Conservation (phyloP, 495 filamentous ascomycete genomes). For the Lasiosphaeris hirsuta region DNA sequence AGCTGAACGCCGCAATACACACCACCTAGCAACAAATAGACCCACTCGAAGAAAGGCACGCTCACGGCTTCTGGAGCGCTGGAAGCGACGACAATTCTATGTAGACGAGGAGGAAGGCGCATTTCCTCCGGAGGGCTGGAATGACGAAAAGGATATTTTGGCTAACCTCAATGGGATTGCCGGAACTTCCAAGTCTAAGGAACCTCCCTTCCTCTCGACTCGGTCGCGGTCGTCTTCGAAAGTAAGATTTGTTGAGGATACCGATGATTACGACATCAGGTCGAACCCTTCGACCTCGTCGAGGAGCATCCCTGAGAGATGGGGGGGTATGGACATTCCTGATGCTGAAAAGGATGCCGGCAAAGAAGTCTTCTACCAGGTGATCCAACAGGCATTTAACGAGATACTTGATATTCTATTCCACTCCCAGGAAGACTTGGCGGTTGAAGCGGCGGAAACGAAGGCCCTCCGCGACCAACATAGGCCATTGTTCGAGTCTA, state of each 20-base stretch:
- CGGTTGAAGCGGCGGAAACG: constrained; percentile 64
- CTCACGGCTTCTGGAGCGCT: constrained; percentile 64
- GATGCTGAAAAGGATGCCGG: constrained; percentile 78
- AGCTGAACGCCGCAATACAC: neutral
- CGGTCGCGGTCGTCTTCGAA: constrained; percentile 82
- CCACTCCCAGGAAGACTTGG: constrained; percentile 71
- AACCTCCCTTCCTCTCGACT: constrained; percentile 50
- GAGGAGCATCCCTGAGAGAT: constrained; percentile 73
- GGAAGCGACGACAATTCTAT: constrained; percentile 72
- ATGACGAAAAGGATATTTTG: constrained; percentile 59
- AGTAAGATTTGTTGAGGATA: constrained; percentile 77
- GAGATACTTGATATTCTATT: constrained; percentile 87
- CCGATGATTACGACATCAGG: constrained; percentile 65
- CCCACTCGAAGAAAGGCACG: constrained; percentile 27
- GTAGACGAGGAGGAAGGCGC: constrained; percentile 77
- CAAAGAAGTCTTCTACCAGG: constrained; percentile 85
- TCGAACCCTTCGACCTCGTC: constrained; percentile 81
- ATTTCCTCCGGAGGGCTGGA: constrained; percentile 58
- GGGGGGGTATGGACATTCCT: constrained; percentile 79
- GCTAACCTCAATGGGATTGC: constrained; percentile 35
- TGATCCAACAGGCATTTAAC: constrained; percentile 86
- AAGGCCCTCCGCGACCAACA: constrained; percentile 58
- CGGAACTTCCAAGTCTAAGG: constrained; percentile 42
- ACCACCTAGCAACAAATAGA: neutral
- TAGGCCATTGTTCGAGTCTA: constrained; percentile 42